Evolutionary conservation across 108 stramenopile species (phyloP).

Genomic region (Conticribra weissflogii): DNA sequence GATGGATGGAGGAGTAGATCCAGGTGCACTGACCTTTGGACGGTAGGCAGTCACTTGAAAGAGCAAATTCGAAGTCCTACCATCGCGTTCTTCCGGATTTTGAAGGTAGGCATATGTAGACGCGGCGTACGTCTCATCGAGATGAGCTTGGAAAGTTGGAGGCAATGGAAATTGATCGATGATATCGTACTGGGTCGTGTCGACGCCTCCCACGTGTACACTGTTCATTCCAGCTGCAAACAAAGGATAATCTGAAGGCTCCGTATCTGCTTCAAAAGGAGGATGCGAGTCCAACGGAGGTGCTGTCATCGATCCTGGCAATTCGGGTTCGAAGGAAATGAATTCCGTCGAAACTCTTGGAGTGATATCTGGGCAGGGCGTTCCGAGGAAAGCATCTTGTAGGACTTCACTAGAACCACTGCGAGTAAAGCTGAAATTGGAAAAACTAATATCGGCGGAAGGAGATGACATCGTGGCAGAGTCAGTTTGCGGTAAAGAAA

Average conservation of each 20-base stretch:
- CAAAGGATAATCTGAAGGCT: too few species aligned
- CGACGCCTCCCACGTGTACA: neutral
- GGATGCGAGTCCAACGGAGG: neutral
- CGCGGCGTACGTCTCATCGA: conserved; percentile 46
- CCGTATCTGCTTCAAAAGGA: neutral
- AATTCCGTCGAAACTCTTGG: neutral
- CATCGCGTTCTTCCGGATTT: neutral
- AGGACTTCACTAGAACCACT: neutral
- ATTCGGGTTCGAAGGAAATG: neutral
- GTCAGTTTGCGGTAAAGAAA: neutral
- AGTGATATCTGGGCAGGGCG: neutral
- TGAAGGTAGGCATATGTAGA: conserved; percentile 24
- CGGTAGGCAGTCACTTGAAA: conserved; percentile 39
- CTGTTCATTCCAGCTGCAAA: too few species aligned
- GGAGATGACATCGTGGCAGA: neutral
- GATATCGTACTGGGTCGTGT: conserved; percentile 1
- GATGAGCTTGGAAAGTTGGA: conserved; percentile 38
- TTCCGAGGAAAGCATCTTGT: neutral
- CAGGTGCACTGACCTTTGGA: conserved; percentile 17
- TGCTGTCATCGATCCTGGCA: neutral
- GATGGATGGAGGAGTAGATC: conserved; percentile 24
- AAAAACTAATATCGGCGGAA: neutral
- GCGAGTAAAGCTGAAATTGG: neutral
- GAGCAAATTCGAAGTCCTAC: conserved; percentile 10
- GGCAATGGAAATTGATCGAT: conserved; percentile 34